Conservation (phyloP, 1,139 yeast species). For the Yamadazyma sp. region DNA sequence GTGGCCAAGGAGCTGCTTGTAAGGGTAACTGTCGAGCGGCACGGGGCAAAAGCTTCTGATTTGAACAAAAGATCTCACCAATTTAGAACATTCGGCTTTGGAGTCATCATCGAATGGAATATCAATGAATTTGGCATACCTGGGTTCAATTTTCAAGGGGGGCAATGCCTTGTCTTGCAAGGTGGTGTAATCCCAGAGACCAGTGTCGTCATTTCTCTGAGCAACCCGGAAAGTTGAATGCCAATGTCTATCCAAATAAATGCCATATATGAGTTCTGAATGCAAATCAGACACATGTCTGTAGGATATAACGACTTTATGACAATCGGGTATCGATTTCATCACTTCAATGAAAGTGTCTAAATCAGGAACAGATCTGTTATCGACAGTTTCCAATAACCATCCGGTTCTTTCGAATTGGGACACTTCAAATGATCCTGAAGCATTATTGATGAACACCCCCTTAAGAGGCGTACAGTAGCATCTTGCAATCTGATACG, state of each 20-base stretch:
- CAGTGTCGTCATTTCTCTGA: constrained; percentile 75
- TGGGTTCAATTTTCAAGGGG: constrained; percentile 46
- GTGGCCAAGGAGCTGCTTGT: constrained; percentile 60
- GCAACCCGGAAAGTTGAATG: constrained; percentile 69
- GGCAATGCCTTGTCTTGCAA: constrained; percentile 65
- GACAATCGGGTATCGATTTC: constrained; percentile 73
- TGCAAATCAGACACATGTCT: constrained; percentile 83
- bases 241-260: constrained; percentile 86
- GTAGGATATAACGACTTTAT: constrained; percentile 68
- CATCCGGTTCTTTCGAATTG: constrained; percentile 60
- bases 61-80: constrained; percentile 59
- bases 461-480: constrained; percentile 84
- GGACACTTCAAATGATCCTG: constrained; percentile 73
- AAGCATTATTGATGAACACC: constrained; percentile 74
- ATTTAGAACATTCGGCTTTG: constrained; percentile 51
- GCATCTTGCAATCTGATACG: constrained; percentile 85
- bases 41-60: constrained; percentile 66
- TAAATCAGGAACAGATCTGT: constrained; percentile 67
- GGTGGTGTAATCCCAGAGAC: constrained; percentile 81
- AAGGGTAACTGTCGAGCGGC: constrained; percentile 72
- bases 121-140: constrained; percentile 68
- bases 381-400: constrained; percentile 77
- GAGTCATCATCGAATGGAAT: constrained; percentile 56
- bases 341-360: constrained; percentile 77
- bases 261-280: constrained; percentile 61